Percentiles rank a stretch among this genome's conserved stretches.
Evolutionary conservation across 306 rosid species (phyloP).

Genomic region (Castanea mollissima): DNA sequence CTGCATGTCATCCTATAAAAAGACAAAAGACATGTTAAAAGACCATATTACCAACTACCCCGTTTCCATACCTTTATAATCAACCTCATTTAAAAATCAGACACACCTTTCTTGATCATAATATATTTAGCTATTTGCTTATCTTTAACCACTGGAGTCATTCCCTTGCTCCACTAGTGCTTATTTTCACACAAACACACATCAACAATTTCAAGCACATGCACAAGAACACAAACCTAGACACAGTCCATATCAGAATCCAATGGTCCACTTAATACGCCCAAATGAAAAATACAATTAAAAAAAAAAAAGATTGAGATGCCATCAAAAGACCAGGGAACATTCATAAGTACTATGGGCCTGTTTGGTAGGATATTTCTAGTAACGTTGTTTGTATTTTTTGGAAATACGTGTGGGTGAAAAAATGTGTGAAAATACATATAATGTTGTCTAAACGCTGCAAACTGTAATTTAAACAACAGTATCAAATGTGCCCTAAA

Average conservation of each 20-base stretch:
- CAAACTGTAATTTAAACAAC: no score
- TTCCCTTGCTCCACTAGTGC: neutral
- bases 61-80: neutral
- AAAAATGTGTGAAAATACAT: no score
- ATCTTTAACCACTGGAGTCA: neutral
- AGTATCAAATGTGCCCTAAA: neutral
- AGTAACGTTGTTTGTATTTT: no score
- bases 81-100: neutral
- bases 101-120: neutral
- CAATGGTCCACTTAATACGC: neutral
- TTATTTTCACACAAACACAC: neutral
- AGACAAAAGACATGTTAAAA: neutral
- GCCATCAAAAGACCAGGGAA: neutral
- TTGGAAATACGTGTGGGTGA: no score
- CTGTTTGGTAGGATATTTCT: no score
- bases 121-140: neutral
- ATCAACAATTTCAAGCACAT: neutral
- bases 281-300: neutral
- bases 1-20: conserved; percentile 10
- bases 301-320: neutral
- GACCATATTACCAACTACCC: neutral
- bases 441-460: no score
- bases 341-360: neutral
- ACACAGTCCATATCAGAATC: neutral
- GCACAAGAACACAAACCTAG: neutral